A percentile compares a stretch with the other conserved stretches of the same genome.
phyloP scores from a whole-genome alignment of 2,329 filamentous ascomycete species.

The Penicillium sp. region DNA sequence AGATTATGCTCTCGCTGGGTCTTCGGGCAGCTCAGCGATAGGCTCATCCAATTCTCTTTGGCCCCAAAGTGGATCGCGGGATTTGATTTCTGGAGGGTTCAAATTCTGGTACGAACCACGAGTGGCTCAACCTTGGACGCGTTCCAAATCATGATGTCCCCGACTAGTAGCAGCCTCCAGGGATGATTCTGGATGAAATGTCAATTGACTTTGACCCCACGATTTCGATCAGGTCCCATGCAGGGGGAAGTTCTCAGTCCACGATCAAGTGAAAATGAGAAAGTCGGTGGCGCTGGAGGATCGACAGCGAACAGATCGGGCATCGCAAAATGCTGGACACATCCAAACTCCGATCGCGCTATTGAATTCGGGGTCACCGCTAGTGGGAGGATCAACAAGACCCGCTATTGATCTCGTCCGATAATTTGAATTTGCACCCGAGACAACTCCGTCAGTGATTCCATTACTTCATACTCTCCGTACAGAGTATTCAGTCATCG shows the following conservation, averaged over 20 bases:
- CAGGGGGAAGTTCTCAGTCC: no score
- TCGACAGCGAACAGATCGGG: conserved; percentile 1
- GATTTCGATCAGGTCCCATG: no score
- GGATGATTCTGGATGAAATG: neutral
- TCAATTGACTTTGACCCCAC: neutral
- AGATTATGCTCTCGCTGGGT: conserved; percentile 3
- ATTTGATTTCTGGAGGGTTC: neutral
- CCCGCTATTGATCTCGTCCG: neutral
- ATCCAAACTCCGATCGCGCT: conserved; percentile 1
- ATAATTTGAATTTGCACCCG: neutral
- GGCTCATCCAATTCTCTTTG: conserved; percentile 12
- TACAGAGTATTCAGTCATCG: no score
- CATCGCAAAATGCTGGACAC: neutral
- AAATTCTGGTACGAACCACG: no score
- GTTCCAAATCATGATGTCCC: no score
- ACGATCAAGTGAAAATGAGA: neutral
- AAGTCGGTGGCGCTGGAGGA: neutral
- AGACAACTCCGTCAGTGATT: no score
- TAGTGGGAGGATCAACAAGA: conserved; percentile 3
- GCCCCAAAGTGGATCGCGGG: neutral
- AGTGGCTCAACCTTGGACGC: no score
- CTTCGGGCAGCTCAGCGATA: conserved; percentile 10
- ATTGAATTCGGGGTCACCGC: neutral
- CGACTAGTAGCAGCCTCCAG: neutral
- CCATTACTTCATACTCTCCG: no score